Conservation (phyloP, 2,329 filamentous ascomycete genomes). For the Colletotrichum sp. region DNA sequence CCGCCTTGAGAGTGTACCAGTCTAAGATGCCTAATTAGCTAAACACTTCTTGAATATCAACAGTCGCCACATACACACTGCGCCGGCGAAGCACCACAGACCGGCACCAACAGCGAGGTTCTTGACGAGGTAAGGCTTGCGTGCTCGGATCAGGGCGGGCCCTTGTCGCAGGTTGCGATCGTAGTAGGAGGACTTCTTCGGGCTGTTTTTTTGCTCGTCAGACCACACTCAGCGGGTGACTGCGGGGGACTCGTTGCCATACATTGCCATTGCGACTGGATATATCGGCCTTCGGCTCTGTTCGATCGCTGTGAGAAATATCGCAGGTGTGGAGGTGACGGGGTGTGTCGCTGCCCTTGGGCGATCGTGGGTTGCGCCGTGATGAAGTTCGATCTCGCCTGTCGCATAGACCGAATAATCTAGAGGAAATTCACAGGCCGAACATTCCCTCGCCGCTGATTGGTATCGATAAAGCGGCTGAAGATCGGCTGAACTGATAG, state of each 20-base stretch:
- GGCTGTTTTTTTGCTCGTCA: constrained; percentile 30
- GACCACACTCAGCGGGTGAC: constrained; percentile 8
- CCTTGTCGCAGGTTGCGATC: constrained; percentile 85
- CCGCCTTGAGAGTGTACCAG: constrained; percentile 73
- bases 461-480: constrained; percentile 13
- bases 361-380: not conserved
- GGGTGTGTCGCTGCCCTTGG: not conserved
- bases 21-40: constrained; percentile 41
- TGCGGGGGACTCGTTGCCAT: not conserved
- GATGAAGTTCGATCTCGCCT: constrained; percentile 5
- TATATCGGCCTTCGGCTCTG: not conserved
- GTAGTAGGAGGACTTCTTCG: constrained; percentile 79
- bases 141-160: constrained; percentile 87
- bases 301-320: not conserved
- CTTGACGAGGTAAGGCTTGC: constrained; percentile 89
- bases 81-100: constrained; percentile 76
- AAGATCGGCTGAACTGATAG: constrained; percentile 17
- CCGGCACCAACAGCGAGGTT: constrained; percentile 83
- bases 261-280: constrained; percentile 9
- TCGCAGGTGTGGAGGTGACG: not conserved
- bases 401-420: constrained; percentile 9
- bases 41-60: not conserved
- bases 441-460: constrained; percentile 1
- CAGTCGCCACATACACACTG: constrained; percentile 77
- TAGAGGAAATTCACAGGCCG: not conserved